Percentiles rank a stretch among this genome's conserved stretches.
Evolutionary conservation across 257 asterid genomes (phyloP).

Genomic region (Solanum chilense): DNA sequence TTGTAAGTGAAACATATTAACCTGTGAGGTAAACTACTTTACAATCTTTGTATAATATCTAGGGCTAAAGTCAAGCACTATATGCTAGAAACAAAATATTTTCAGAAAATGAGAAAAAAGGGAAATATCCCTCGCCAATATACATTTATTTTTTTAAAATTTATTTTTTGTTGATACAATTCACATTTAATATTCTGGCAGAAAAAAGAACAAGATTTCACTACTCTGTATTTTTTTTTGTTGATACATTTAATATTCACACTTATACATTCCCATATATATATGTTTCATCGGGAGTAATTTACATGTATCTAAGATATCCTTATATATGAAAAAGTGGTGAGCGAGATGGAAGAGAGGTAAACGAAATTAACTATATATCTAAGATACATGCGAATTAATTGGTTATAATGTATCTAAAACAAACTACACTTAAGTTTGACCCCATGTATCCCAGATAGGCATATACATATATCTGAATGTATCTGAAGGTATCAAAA

Average conservation of each 20-base stretch:
- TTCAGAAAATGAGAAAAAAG: constrained; percentile 1
- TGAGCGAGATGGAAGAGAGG: too few species aligned
- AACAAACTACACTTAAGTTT: too few species aligned
- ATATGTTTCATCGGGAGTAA: too few species aligned
- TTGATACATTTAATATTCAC: too few species aligned
- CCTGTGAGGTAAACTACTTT: not conserved
- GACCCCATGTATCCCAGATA: too few species aligned
- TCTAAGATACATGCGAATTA: too few species aligned
- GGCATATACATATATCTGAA: too few species aligned
- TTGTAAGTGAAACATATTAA: not conserved
- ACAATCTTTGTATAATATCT: not conserved
- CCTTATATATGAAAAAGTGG: too few species aligned
- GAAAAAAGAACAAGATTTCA: constrained; percentile 2
- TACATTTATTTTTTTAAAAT: constrained; percentile 10
- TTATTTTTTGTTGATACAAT: constrained; percentile 5
- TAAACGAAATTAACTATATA: too few species aligned
- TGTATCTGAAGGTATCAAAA: rapidly evolving
- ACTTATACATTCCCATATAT: too few species aligned
- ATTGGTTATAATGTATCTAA: too few species aligned
- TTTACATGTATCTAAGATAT: too few species aligned
- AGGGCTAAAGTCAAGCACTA: constrained; percentile 4
- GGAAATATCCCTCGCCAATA: constrained; percentile 12
- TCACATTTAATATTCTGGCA: constrained; percentile 1
- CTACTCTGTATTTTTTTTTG: not conserved
- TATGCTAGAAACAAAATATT: constrained; percentile 2